phyloP scores from a whole-genome alignment of 148 eudicot species.

The Chenopodium berlandieri region DNA sequence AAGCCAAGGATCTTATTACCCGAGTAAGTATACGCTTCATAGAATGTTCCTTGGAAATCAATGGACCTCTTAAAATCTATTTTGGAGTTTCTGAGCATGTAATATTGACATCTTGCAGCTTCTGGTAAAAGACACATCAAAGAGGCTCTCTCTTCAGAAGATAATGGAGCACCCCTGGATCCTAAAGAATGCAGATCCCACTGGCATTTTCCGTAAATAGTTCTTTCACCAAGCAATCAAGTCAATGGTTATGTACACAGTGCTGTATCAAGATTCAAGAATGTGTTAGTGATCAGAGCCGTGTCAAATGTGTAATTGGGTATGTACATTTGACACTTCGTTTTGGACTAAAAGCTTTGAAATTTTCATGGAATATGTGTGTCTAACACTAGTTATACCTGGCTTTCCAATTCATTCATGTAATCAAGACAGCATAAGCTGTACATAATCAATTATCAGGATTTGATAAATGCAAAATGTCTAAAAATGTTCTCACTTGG shows the following conservation, averaged over 20 bases:
- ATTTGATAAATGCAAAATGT: neutral
- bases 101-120: slow-evolving; percentile 48
- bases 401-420: neutral
- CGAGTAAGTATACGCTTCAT: slow-evolving; percentile 38
- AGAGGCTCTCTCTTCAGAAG: slow-evolving; percentile 74
- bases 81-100: neutral
- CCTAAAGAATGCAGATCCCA: slow-evolving; percentile 51
- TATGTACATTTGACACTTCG: neutral
- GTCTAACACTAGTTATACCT: neutral
- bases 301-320: neutral
- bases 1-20: slow-evolving; percentile 73
- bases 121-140: slow-evolving; percentile 80
- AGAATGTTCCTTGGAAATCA: neutral
- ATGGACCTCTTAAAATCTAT: neutral
- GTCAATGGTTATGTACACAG: neutral
- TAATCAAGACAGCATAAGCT: neutral
- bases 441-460: neutral
- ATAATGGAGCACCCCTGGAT: slow-evolving; percentile 85
- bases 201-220: slow-evolving; percentile 41
- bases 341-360: neutral
- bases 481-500: neutral
- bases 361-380: neutral
- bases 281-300: neutral
- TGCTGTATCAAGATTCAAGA: neutral
- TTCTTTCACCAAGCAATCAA: neutral